These are phyloP conservation scores for Epichloe festucae DNA, from an alignment of 2,329 filamentous ascomycete species.

Conservation along the genomic window DNA sequence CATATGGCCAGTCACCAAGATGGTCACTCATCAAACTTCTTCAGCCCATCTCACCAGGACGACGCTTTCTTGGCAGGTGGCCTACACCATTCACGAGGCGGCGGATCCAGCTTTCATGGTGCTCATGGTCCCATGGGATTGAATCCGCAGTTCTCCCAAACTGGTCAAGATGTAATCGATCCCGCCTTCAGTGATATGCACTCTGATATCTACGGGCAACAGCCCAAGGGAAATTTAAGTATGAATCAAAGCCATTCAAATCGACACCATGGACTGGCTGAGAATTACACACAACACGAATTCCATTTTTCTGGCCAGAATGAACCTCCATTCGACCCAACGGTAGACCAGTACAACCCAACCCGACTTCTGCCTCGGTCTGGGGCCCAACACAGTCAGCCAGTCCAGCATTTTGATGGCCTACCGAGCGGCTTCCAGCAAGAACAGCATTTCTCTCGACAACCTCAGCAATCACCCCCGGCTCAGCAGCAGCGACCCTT, in stretches of 20 bases:
- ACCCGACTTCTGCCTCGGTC: constrained; percentile 21
- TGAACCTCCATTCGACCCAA: constrained; percentile 19
- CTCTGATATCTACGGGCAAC: constrained; percentile 24
- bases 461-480: constrained; percentile 18
- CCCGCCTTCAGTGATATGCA: constrained; percentile 24
- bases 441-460: constrained; percentile 14
- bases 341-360: constrained; percentile 20
- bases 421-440: constrained; percentile 15
- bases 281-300: constrained; percentile 20
- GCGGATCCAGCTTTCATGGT: constrained; percentile 18
- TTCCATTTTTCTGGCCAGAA: constrained; percentile 22
- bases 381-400: constrained; percentile 19
- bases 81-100: constrained; percentile 17
- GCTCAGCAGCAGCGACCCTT: constrained; percentile 2
- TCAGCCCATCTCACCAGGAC: constrained; percentile 20
- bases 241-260: constrained; percentile 19
- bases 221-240: constrained; percentile 15
- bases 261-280: constrained; percentile 12
- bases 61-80: constrained; percentile 19
- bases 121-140: constrained; percentile 19
- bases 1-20: constrained; percentile 18
- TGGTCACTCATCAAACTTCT: constrained; percentile 20
- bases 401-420: constrained; percentile 20
- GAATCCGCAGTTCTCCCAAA: constrained; percentile 21
- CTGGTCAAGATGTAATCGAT: constrained; percentile 23